Evolutionary conservation across 306 rosid species (phyloP), one percentile per base, ranked within the genome.

Genomic region (Corylus heterophylla): DNA sequence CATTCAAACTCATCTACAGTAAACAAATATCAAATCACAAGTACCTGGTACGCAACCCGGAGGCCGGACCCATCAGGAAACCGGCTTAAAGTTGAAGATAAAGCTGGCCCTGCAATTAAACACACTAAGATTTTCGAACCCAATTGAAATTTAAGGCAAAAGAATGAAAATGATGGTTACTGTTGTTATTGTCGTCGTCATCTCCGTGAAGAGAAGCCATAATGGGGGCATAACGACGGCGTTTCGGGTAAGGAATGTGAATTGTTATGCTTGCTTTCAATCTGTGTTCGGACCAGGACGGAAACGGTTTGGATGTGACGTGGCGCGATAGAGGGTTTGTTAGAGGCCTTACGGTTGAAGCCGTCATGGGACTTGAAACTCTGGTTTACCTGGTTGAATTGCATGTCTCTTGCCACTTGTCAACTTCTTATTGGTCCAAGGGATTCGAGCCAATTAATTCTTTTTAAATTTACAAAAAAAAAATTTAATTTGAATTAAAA

Each of bases 11-110:
- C 73, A 63, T 61, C 59, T 12, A 35, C 25, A 22, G 25, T 22
- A 12, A 37, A 16, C 31, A 14, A 2, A 54, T 12, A 45, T 2
- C 25, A 48, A 18, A 58, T 25, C 3, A 62, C 13, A 79, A 56
- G n/a, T 63, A 91, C 99, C 97, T 95, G 98, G 76, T 92, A 93
- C 1, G 94, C 99, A 55, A 95, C 99, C 45, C 98, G 97, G 78
- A 95, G 90, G 4, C 86, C 89, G 17, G 97, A 80, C 66, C 89
- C 87, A 78, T 37, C 49, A 63, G 93, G 77, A 59, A 83, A 45
- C 14, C 84, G 87, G 71, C 82, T 22, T 22, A 22, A 22, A 22
- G 25, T 79, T 51, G 97, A 89, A 11, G 97, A 83, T 54, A 94
- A 79, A 80, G 25, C 25, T 22, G 99, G 98, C 64, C 92, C 98